Evolutionary conservation across 2,329 filamentous ascomycete species (phyloP).

Genomic region (Arthrinium phaeospermum): DNA sequence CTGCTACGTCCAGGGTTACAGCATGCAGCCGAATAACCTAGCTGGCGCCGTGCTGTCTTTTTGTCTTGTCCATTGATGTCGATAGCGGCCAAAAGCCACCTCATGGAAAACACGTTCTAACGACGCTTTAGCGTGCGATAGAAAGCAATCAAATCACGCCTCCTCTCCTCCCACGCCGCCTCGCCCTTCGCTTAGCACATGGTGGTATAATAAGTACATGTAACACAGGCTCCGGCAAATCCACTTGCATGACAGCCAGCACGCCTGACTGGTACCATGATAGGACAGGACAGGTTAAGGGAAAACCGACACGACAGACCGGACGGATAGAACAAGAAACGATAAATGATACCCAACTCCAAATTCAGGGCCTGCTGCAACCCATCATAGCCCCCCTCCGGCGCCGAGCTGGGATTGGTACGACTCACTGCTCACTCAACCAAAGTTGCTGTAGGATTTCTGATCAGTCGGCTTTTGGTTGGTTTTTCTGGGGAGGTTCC

Average conservation of each 20-base stretch:
- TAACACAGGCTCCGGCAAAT: conserved; percentile 2
- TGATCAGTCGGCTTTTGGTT: conserved; percentile 9
- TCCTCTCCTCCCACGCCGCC: not conserved
- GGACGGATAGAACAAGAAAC: not conserved
- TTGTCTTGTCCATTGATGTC: not conserved
- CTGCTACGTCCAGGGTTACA: not conserved
- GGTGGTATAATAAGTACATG: not conserved
- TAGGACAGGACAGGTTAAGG: not conserved
- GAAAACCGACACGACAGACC: not conserved
- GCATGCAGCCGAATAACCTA: not conserved
- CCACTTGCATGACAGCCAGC: conserved; percentile 7
- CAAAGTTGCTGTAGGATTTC: not conserved
- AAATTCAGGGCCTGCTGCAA: not conserved
- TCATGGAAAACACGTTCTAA: conserved; percentile 12
- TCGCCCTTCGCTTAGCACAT: not conserved
- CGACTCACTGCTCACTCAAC: not conserved
- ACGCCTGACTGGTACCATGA: not conserved
- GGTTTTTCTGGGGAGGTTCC: not conserved
- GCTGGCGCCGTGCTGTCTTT: not conserved
- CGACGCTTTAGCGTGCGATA: not conserved
- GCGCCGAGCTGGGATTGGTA: not conserved
- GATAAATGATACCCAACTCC: not conserved
- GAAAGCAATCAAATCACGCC: conserved; percentile 11
- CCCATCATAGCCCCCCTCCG: not conserved
- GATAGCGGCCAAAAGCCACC: not conserved